Percentiles rank a stretch among this genome's conserved stretches.
Conservation (phyloP, 1,139 yeast genomes). For the Yamadazyma jaroonii region DNA sequence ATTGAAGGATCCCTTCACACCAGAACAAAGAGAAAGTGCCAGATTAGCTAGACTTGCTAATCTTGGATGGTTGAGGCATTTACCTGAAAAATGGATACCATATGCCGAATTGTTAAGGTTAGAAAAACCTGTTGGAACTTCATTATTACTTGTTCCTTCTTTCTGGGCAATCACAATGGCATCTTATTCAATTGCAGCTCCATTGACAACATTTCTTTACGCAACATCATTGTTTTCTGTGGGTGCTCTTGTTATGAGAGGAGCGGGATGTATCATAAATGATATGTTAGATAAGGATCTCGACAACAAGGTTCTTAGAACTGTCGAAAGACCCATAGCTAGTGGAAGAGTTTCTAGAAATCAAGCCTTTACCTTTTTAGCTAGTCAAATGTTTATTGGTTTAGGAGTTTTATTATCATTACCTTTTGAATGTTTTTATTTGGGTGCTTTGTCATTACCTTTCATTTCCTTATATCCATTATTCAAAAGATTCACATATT, state of each 20-base stretch:
- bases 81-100: constrained; percentile 77
- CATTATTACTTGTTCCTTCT: constrained; percentile 75
- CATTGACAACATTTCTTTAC: constrained; percentile 52
- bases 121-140: constrained; percentile 93
- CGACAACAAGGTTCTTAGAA: constrained; percentile 83
- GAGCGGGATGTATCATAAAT: constrained; percentile 96
- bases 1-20: constrained; percentile 42
- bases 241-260: constrained; percentile 91
- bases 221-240: constrained; percentile 65
- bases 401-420: constrained; percentile 66
- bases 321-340: constrained; percentile 87
- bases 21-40: constrained; percentile 57
- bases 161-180: constrained; percentile 88
- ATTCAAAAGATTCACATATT: constrained; percentile 90
- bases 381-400: constrained; percentile 76
- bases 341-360: constrained; percentile 73
- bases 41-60: constrained; percentile 54
- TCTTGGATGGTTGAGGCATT: constrained; percentile 56
- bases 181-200: constrained; percentile 68
- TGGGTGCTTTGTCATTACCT: constrained; percentile 80
- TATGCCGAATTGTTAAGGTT: constrained; percentile 88
- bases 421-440: constrained; percentile 76
- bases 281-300: constrained; percentile 82
- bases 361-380: constrained; percentile 74
- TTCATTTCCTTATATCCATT: constrained; percentile 86